phyloP scores from a whole-genome alignment of 2,329 filamentous ascomycete species.

The Trichoderma semiorbis region DNA sequence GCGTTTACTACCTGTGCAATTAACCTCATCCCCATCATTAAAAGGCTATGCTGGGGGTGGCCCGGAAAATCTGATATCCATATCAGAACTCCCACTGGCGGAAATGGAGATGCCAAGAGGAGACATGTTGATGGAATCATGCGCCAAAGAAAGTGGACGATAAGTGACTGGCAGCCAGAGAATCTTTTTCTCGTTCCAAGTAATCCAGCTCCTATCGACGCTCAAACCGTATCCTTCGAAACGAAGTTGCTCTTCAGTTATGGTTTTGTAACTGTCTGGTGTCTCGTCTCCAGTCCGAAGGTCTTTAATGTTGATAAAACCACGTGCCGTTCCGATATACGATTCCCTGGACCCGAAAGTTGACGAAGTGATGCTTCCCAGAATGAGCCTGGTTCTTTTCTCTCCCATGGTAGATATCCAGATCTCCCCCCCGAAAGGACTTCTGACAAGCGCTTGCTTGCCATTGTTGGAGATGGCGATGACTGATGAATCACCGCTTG shows the following conservation, averaged over 20 bases:
- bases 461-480: neutral
- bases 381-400: neutral
- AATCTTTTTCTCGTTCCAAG: neutral
- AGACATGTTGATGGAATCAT: neutral
- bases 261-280: neutral
- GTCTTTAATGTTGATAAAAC: neutral
- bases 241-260: neutral
- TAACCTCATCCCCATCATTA: neutral
- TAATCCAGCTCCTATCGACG: neutral
- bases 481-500: neutral
- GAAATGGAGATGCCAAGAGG: neutral
- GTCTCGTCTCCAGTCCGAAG: neutral
- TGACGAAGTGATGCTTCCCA: fast-evolving
- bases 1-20: neutral
- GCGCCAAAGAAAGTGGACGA: neutral
- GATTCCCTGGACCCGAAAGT: neutral
- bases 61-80: neutral
- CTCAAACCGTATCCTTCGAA: neutral
- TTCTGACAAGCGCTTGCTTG: neutral
- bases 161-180: neutral
- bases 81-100: fast-evolving
- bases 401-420: neutral
- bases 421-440: fast-evolving
- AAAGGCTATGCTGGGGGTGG: neutral
- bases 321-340: neutral